Percentiles rank a stretch among this genome's conserved stretches.
Conservation (phyloP, 2,329 filamentous ascomycete species). For the Tricladium varicosporioides region DNA sequence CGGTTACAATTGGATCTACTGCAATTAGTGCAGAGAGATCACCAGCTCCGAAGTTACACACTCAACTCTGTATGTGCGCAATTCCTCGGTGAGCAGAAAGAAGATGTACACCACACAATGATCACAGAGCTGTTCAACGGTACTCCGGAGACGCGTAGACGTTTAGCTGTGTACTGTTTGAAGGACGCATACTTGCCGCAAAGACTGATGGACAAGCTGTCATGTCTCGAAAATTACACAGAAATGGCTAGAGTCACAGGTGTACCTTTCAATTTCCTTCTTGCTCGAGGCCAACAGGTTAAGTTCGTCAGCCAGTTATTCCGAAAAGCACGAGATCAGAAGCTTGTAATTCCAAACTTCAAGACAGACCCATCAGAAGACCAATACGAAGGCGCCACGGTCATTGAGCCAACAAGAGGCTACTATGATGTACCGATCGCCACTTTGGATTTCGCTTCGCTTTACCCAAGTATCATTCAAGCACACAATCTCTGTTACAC, state of each 20-base stretch:
- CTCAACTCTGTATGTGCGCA: constrained; percentile 94
- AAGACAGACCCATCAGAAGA: constrained; percentile 70
- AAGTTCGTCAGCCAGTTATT: constrained; percentile 98
- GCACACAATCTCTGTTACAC: constrained; percentile 99
- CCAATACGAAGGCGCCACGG: constrained; percentile 95
- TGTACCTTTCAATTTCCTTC: constrained; percentile 92
- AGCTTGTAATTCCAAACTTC: constrained; percentile 89
- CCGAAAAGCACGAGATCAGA: constrained; percentile 89
- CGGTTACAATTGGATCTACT: constrained; percentile 88
- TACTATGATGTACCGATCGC: constrained; percentile 96
- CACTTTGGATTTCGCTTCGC: constrained; percentile 96
- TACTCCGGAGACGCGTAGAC: constrained; percentile 85
- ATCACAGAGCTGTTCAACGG: constrained; percentile 98
- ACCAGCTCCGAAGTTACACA: constrained; percentile 94
- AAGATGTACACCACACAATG: constrained; percentile 98
- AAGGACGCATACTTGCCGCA: constrained; percentile 97
- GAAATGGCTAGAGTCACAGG: constrained; percentile 99
- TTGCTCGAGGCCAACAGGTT: constrained; percentile 91
- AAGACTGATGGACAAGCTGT: constrained; percentile 92
- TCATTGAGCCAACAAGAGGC: constrained; percentile 90
- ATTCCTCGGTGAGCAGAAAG: constrained; percentile 95
- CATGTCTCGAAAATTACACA: constrained; percentile 97
- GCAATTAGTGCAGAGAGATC: constrained; percentile 91
- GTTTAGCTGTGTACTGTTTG: constrained; percentile 91
- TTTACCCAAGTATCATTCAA: constrained; percentile 98